These are phyloP conservation scores for Choricystis sp. DNA, from an alignment of 139 green algal species.

Conservation along the genomic window DNA sequence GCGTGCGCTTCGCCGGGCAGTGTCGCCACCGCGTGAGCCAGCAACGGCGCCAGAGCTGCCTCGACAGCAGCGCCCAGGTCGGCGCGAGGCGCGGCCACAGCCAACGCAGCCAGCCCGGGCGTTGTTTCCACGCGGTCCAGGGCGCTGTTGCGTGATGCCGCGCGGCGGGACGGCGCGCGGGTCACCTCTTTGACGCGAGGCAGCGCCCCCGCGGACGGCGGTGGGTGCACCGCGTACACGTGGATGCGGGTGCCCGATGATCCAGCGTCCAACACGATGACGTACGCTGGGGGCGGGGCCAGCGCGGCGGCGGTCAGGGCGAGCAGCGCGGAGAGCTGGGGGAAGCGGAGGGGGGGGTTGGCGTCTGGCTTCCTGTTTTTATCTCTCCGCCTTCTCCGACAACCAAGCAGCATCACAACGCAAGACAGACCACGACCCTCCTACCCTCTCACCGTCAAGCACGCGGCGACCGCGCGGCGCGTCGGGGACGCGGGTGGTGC, in stretches of 20 bases:
- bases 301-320: not conserved
- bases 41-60: slow-evolving; percentile 36
- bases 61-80: slow-evolving; percentile 4
- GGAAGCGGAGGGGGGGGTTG: not conserved
- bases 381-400: too few species aligned
- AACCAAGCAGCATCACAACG: too few species aligned
- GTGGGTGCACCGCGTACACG: slow-evolving; percentile 6
- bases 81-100: slow-evolving; percentile 5
- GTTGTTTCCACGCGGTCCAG: slow-evolving; percentile 79
- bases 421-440: too few species aligned
- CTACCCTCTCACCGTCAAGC: too few species aligned
- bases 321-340: not conserved
- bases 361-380: too few species aligned
- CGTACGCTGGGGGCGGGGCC: slow-evolving; percentile 3
- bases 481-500: too few species aligned
- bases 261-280: slow-evolving; percentile 49
- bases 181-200: not conserved
- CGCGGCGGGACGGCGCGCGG: not conserved
- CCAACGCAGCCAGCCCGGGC: slow-evolving; percentile 56
- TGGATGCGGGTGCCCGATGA: slow-evolving; percentile 51
- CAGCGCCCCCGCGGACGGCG: not conserved
- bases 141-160: slow-evolving; percentile 12
- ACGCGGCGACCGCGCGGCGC: too few species aligned
- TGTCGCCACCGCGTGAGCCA: slow-evolving; percentile 61
- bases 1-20: slow-evolving; percentile 24